A percentile compares a stretch with the other conserved stretches of the same genome.
Evolutionary conservation across 208 protist species (phyloP).

Genomic region (Trypanosoma congolense): DNA sequence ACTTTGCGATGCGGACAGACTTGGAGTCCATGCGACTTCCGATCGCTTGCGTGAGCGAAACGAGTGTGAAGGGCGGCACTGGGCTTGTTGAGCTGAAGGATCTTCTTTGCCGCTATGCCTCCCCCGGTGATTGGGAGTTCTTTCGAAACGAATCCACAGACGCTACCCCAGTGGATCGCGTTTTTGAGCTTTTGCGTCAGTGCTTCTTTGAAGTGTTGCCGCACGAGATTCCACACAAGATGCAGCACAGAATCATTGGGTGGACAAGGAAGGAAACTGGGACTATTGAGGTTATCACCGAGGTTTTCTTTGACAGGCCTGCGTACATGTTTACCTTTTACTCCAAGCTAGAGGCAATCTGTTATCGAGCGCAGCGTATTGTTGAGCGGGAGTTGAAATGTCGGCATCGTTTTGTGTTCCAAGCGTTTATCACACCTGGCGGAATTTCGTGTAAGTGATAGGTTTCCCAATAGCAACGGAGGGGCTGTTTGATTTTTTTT

Average conservation of each 20-base stretch:
- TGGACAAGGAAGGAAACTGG: constrained; percentile 81
- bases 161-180: constrained; percentile 59
- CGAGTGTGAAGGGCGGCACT: constrained; percentile 77
- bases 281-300: constrained; percentile 83
- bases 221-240: constrained; percentile 81
- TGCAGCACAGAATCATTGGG: constrained; percentile 80
- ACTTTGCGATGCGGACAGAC: constrained; percentile 85
- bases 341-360: constrained; percentile 79
- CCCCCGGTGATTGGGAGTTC: constrained; percentile 66
- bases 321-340: constrained; percentile 91
- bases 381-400: constrained; percentile 54
- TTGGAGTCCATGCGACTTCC: constrained; percentile 73
- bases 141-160: constrained; percentile 65
- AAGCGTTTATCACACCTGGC: constrained; percentile 80
- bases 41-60: constrained; percentile 58
- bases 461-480: background rate
- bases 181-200: constrained; percentile 77
- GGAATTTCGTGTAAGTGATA: constrained; percentile 39
- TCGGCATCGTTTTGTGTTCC: constrained; percentile 82
- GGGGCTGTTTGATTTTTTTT: too few relatives aligned
- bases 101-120: constrained; percentile 69
- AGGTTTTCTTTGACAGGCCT: constrained; percentile 85
- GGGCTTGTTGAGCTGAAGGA: constrained; percentile 89
- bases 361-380: constrained; percentile 58
- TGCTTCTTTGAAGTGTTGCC: constrained; percentile 79